These are phyloP conservation scores for Melaleuca quinquenervia DNA, from an alignment of 345 rosid species.

Conservation along the genomic window DNA sequence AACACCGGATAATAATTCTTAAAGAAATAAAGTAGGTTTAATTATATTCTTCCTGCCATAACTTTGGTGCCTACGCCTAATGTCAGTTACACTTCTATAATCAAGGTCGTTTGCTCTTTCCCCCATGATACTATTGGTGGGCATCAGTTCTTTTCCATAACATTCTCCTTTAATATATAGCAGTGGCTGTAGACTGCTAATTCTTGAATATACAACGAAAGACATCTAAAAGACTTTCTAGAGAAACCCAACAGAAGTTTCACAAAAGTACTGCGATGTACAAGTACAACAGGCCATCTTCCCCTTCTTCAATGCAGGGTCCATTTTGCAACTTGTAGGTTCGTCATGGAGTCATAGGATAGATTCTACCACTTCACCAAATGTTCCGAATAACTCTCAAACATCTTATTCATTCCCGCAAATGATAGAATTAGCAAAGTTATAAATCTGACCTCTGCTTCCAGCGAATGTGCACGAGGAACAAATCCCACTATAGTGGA, in stretches of 20 bases:
- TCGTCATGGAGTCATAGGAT: not conserved
- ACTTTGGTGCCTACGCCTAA: not conserved
- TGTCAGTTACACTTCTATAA: not conserved
- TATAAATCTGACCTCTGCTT: constrained; percentile 7
- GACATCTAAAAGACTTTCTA: not conserved
- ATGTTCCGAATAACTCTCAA: not conserved
- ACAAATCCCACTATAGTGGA: constrained; percentile 16
- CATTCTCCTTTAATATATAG: not conserved
- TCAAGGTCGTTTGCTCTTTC: not conserved
- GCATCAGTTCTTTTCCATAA: not conserved
- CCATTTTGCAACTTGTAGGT: not conserved
- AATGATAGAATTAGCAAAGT: not conserved
- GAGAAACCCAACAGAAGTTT: not conserved
- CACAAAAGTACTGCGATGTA: not conserved
- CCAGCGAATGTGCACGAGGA: constrained; percentile 14
- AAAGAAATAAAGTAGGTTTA: not conserved
- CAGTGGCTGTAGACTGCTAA: not conserved
- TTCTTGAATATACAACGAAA: not conserved
- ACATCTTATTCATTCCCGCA: not conserved
- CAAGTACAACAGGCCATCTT: not conserved
- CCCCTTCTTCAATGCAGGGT: not conserved
- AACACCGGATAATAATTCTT: not conserved
- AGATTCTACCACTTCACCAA: not conserved
- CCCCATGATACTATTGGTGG: not conserved
- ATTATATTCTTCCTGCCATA: not conserved